Evolutionary conservation across 257 asterid species (phyloP).

Genomic region (Solanum gandarillasii): DNA sequence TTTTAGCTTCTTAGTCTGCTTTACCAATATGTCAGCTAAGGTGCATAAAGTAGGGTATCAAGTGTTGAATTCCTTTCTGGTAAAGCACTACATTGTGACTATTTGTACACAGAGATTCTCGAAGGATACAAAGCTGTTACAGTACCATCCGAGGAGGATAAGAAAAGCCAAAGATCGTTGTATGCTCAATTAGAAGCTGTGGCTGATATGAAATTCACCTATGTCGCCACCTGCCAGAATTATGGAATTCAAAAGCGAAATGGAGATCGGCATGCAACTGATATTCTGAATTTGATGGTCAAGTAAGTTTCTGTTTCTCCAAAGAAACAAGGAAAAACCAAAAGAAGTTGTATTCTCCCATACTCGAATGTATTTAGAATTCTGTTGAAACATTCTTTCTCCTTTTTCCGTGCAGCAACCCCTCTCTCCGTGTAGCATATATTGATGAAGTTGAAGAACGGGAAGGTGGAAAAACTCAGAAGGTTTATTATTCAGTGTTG

Average conservation of each 20-base stretch:
- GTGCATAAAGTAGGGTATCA: not conserved
- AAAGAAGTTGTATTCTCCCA: not conserved
- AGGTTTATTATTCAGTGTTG: slow-evolving; percentile 86
- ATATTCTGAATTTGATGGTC: slow-evolving; percentile 92
- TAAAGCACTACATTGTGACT: not conserved
- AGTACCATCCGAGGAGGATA: slow-evolving; percentile 66
- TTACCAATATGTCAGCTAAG: not conserved
- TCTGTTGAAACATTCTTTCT: not conserved
- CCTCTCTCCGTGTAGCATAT: slow-evolving; percentile 96
- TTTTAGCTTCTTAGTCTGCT: not conserved
- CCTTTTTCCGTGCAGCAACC: slow-evolving; percentile 47
- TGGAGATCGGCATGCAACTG: slow-evolving; percentile 98
- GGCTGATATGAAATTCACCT: slow-evolving; percentile 98
- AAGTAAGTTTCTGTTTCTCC: slow-evolving; percentile 50
- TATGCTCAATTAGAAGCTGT: slow-evolving; percentile 86
- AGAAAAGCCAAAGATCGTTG: slow-evolving; percentile 87
- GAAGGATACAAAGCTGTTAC: slow-evolving; percentile 73
- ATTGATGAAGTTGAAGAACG: slow-evolving; percentile 96
- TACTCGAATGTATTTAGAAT: not conserved
- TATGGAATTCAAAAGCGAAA: slow-evolving; percentile 93
- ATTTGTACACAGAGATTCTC: slow-evolving; percentile 49
- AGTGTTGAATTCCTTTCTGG: not conserved
- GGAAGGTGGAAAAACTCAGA: slow-evolving; percentile 66
- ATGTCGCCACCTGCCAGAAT: slow-evolving; percentile 94
- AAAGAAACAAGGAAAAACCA: not conserved